phyloP scores from a whole-genome alignment of 192 early-diverging fungal species.

The Mortierella alpina region DNA sequence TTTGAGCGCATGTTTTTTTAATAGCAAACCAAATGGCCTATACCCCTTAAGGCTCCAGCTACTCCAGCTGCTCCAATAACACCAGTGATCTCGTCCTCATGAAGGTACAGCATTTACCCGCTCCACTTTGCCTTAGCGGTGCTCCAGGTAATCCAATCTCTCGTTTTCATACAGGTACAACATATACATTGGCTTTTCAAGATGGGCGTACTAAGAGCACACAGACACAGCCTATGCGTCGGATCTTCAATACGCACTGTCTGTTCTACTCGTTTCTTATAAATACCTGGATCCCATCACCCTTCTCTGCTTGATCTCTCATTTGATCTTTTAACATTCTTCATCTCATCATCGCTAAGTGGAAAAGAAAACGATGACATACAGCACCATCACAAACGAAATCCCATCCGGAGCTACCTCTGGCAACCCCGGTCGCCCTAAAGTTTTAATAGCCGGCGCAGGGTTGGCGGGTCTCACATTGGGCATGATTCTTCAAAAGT shows the following conservation, averaged over 20 bases:
- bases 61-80: background rate
- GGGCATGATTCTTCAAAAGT: slow-evolving; percentile 26
- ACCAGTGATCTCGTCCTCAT: background rate
- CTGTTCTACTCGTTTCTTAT: background rate
- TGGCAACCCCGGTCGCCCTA: slow-evolving; percentile 14
- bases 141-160: slow-evolving; percentile 8
- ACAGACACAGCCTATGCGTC: slow-evolving; percentile 8
- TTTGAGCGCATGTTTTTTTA: too few relatives aligned
- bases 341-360: slow-evolving; percentile 4
- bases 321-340: background rate
- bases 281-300: slow-evolving; percentile 7
- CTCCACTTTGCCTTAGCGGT: slow-evolving; percentile 2
- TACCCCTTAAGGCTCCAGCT: slow-evolving; percentile 6
- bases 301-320: background rate
- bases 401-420: slow-evolving; percentile 2
- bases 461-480: slow-evolving; percentile 14
- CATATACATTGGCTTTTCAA: slow-evolving; percentile 5
- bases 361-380: slow-evolving; percentile 1
- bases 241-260: slow-evolving; percentile 9
- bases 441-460: slow-evolving; percentile 15
- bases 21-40: too few relatives aligned
- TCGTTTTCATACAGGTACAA: slow-evolving; percentile 11
- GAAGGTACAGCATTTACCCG: slow-evolving; percentile 9
- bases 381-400: slow-evolving; percentile 15
- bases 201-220: slow-evolving; percentile 3